Evolutionary conservation across 768 basidiomycete species (phyloP).

Genomic region (Pisolithus tinctorius): DNA sequence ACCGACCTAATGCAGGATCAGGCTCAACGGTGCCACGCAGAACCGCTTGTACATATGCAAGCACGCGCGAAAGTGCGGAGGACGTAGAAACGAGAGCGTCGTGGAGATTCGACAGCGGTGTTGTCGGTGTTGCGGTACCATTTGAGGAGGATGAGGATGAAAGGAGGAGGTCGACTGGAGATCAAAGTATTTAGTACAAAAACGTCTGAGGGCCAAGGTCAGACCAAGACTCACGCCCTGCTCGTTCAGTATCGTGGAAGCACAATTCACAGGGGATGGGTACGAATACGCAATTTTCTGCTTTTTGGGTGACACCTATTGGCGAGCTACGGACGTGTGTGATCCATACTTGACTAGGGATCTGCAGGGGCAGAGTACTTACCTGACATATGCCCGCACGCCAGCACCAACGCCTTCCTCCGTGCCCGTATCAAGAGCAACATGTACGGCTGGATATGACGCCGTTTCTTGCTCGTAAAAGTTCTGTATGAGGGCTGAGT

Average conservation of each 20-base stretch:
- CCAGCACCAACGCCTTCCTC: slow-evolving; percentile 59
- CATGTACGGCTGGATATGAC: slow-evolving; percentile 83
- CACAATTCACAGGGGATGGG: slow-evolving; percentile 85
- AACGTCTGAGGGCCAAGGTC: background rate
- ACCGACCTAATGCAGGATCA: slow-evolving; percentile 82
- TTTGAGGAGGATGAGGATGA: slow-evolving; percentile 45
- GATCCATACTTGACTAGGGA: slow-evolving; percentile 3
- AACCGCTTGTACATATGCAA: slow-evolving; percentile 78
- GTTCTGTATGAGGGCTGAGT: slow-evolving; percentile 95
- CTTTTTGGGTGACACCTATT: slow-evolving; percentile 81
- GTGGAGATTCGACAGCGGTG: slow-evolving; percentile 45
- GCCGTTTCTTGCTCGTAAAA: slow-evolving; percentile 92
- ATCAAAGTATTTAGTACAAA: background rate
- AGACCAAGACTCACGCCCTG: slow-evolving; percentile 58
- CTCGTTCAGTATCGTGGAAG: slow-evolving; percentile 78
- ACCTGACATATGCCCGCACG: slow-evolving; percentile 87
- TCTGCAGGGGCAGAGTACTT: slow-evolving; percentile 12
- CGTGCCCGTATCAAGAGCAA: slow-evolving; percentile 83
- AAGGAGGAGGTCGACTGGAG: slow-evolving; percentile 69
- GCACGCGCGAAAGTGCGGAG: slow-evolving; percentile 77
- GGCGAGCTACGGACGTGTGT: slow-evolving; percentile 52
- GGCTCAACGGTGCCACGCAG: slow-evolving; percentile 71
- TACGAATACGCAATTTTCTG: slow-evolving; percentile 92
- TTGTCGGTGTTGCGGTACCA: slow-evolving; percentile 63
- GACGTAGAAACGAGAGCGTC: slow-evolving; percentile 59